These are phyloP conservation scores for Iris macrosiphon DNA, from an alignment of 106 monocot genomes.

Conservation along the genomic window DNA sequence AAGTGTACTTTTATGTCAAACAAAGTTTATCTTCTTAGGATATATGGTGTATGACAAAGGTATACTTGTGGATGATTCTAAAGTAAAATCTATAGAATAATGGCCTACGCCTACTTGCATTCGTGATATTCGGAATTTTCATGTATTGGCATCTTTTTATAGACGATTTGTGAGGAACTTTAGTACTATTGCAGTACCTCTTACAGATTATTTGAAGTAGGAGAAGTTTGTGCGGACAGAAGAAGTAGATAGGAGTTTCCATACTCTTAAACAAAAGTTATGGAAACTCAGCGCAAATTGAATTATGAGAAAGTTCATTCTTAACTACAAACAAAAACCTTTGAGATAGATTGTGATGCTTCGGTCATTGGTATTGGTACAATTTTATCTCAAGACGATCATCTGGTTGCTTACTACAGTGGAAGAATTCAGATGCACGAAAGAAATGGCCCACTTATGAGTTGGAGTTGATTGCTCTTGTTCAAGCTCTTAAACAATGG, in stretches of 20 bases:
- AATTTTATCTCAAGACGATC: neutral
- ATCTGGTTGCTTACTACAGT: neutral
- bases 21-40: neutral
- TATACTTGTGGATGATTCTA: neutral
- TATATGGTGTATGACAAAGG: neutral
- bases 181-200: constrained; percentile 8
- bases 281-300: neutral
- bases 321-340: constrained; percentile 1
- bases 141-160: constrained; percentile 15
- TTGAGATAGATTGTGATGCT: constrained; percentile 8
- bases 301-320: neutral
- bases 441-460: no score
- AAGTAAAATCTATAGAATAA: neutral
- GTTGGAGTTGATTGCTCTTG: neutral
- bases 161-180: constrained; percentile 5
- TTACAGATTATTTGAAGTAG: constrained; percentile 10
- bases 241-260: neutral
- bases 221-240: neutral
- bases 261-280: neutral
- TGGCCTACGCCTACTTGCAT: neutral
- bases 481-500: neutral
- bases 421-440: neutral
- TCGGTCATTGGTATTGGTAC: neutral
- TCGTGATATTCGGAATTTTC: neutral
- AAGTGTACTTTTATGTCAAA: constrained; percentile 8